A percentile compares a stretch with the other conserved stretches of the same genome.
Conservation (phyloP, 1,284 basidiomycete genomes). For the Mycosarcoma mackinlayi region DNA sequence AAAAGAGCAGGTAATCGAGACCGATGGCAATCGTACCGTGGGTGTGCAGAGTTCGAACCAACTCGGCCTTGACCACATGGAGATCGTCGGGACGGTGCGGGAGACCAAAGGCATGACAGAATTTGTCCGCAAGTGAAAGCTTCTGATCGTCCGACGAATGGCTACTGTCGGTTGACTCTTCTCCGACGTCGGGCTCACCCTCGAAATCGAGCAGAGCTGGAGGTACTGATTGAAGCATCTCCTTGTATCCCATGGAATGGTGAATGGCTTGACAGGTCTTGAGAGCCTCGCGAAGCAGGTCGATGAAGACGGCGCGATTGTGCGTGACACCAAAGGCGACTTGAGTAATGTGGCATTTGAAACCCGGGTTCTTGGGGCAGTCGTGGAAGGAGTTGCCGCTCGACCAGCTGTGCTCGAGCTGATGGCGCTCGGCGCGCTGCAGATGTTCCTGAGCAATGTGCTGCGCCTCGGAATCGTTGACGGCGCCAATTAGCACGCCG, state of each 20-base stretch:
- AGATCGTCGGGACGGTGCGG: constrained; percentile 35
- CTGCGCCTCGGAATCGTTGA: constrained; percentile 12
- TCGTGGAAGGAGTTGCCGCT: constrained; percentile 13
- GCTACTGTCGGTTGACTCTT: constrained; percentile 5
- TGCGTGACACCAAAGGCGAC: constrained; percentile 34
- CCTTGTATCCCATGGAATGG: constrained; percentile 6
- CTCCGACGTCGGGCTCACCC: constrained; percentile 15
- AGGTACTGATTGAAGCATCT: constrained; percentile 18
- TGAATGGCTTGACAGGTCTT: constrained; percentile 3
- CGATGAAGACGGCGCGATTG: constrained; percentile 32
- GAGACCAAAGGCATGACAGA: constrained; percentile 48
- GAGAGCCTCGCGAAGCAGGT: constrained; percentile 28
- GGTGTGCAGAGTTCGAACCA: constrained; percentile 56
- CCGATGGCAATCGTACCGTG: constrained; percentile 59
- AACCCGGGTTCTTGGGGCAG: constrained; percentile 41
- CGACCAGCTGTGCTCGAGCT: constrained; percentile 33
- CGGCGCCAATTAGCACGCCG: constrained; percentile 30
- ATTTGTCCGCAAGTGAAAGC: constrained; percentile 25
- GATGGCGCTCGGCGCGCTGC: constrained; percentile 16
- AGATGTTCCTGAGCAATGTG: constrained; percentile 4
- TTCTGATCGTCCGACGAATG: constrained; percentile 15
- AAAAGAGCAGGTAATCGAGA: constrained; percentile 59
- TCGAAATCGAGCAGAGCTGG: constrained; percentile 37
- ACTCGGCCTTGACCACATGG: constrained; percentile 47
- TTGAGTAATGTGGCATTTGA: constrained; percentile 39